phyloP scores from a whole-genome alignment of 2,329 filamentous ascomycete species.

The Colletotrichum noveboracense region DNA sequence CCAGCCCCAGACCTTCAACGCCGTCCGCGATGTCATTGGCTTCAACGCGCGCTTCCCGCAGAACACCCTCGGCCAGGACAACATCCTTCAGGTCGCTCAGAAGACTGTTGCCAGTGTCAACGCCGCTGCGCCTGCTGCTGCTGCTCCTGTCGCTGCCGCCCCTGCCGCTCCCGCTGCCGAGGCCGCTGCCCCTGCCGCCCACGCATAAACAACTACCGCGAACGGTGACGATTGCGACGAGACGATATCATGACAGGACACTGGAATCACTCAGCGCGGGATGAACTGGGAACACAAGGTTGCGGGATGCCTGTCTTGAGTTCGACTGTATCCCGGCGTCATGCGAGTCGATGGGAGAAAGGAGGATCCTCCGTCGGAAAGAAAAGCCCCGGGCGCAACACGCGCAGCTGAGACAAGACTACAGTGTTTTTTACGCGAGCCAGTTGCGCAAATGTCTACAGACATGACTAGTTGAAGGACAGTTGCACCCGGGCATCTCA shows the following conservation, averaged over 20 bases:
- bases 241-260: background rate
- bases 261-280: background rate
- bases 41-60: conserved; percentile 55
- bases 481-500: background rate
- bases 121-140: background rate
- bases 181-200: background rate
- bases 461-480: conserved; percentile 2
- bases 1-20: conserved; percentile 40
- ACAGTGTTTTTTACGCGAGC: background rate
- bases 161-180: background rate
- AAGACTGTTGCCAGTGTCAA: conserved; percentile 2
- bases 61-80: conserved; percentile 42
- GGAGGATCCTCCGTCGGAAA: background rate
- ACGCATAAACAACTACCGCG: background rate
- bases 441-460: background rate
- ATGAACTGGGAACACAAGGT: background rate
- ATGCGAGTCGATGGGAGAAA: background rate
- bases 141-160: background rate
- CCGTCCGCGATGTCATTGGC: conserved; percentile 47
- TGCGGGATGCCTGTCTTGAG: background rate
- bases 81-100: conserved; percentile 35
- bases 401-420: background rate
- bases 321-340: background rate
- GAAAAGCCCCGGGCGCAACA: background rate
- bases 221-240: background rate